Evolutionary conservation across 108 stramenopile genomes (phyloP).

Genomic region (Hondaea fermentalgiana): DNA sequence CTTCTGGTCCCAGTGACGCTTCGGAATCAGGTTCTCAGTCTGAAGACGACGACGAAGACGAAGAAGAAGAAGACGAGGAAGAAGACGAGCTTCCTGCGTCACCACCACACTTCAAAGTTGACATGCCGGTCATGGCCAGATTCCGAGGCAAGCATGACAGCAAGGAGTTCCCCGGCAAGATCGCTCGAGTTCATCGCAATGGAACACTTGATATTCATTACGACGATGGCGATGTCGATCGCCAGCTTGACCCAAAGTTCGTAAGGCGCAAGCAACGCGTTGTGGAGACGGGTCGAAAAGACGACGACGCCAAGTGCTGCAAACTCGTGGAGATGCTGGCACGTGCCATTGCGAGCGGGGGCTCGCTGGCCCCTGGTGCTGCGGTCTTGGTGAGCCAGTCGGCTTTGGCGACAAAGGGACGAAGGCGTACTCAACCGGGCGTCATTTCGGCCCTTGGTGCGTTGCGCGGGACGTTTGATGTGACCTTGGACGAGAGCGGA

Average conservation of each 20-base stretch:
- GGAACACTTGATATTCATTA: conserved; percentile 23
- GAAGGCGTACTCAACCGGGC: background rate
- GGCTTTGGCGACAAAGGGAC: background rate
- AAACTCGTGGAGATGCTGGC: background rate
- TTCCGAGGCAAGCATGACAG: conserved; percentile 16
- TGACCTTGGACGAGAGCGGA: background rate
- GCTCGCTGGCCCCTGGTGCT: background rate
- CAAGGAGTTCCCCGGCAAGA: conserved; percentile 21
- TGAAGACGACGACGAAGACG: background rate
- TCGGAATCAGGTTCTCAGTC: background rate
- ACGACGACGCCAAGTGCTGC: background rate
- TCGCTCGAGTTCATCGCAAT: background rate
- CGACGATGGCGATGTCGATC: conserved; percentile 29
- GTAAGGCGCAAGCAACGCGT: background rate
- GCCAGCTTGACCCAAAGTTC: background rate
- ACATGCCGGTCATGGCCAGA: background rate
- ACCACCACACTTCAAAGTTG: background rate
- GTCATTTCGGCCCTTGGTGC: background rate
- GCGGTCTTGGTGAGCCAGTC: background rate
- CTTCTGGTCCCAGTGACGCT: background rate
- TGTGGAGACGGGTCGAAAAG: no score
- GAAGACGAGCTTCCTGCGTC: background rate
- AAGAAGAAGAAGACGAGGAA: background rate
- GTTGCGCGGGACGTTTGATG: background rate
- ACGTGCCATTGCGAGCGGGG: background rate